Evolutionary conservation across 164 flowering plant genomes (phyloP).

Genomic region (Berberis thunbergii): DNA sequence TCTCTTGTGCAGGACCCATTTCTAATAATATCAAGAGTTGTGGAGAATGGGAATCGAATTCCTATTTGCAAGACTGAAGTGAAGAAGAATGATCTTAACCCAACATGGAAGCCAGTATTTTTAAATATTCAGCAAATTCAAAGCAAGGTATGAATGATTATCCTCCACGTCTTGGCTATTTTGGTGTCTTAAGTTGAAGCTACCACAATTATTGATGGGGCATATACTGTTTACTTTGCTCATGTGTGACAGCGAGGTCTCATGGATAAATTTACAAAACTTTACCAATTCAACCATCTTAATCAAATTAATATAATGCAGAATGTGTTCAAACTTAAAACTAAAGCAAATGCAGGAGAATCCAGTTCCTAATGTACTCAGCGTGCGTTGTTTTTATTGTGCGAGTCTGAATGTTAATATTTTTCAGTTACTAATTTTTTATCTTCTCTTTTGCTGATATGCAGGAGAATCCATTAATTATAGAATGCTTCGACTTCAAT

Average conservation of each 20-base stretch:
- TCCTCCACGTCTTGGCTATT: not conserved
- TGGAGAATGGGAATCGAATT: conserved; percentile 53
- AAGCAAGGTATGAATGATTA: conserved; percentile 51
- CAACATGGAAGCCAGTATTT: conserved; percentile 60
- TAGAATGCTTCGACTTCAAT: conserved; percentile 91
- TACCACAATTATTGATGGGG: not conserved
- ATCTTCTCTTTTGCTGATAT: not conserved
- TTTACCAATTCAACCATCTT: too few species aligned
- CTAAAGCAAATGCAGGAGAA: too few species aligned
- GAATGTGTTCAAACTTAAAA: not conserved
- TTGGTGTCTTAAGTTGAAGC: not conserved
- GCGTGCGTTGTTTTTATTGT: not conserved
- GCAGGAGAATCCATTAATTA: conserved; percentile 77
- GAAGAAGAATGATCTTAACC: conserved; percentile 58
- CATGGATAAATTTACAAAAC: too few species aligned
- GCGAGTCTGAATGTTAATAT: not conserved
- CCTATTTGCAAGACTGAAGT: conserved; percentile 95
- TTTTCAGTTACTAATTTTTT: not conserved
- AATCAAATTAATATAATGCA: not conserved
- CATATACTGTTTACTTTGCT: not conserved
- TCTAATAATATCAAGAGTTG: conserved; percentile 64
- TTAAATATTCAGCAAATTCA: conserved; percentile 69
- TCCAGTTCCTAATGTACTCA: not conserved
- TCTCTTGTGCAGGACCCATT: conserved; percentile 63
- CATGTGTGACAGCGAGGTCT: not conserved